Conservation (phyloP, 768 basidiomycete species). For the Termitomyces sp. region DNA sequence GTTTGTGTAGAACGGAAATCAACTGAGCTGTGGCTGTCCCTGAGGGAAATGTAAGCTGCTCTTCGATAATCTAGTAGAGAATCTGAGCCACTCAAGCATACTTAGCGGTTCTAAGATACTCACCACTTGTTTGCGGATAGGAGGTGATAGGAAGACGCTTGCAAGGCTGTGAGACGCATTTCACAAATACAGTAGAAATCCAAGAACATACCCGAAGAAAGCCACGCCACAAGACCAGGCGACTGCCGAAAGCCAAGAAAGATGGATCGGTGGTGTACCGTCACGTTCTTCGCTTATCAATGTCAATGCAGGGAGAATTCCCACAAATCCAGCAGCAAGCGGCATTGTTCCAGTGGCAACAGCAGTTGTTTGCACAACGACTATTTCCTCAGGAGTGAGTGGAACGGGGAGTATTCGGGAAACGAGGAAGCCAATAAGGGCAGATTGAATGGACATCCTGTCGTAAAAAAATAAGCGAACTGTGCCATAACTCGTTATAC, state of each 20-base stretch:
- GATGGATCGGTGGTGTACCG: constrained; percentile 66
- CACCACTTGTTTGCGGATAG: constrained; percentile 91
- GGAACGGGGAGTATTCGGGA: constrained; percentile 69
- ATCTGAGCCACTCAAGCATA: constrained; percentile 5
- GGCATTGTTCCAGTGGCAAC: constrained; percentile 93
- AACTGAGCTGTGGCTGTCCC: constrained; percentile 96
- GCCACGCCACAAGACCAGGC: constrained; percentile 90
- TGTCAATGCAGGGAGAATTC: constrained; percentile 86
- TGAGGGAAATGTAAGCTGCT: constrained; percentile 90
- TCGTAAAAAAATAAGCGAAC: neutral
- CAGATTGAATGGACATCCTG: constrained; percentile 96
- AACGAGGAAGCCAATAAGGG: constrained; percentile 85
- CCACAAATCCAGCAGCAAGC: constrained; percentile 81
- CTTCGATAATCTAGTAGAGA: constrained; percentile 73
- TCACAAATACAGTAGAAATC: neutral
- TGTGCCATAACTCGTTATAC: neutral
- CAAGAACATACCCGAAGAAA: constrained; percentile 71
- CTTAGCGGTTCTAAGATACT: neutral
- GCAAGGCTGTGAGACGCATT: neutral
- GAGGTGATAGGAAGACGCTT: constrained; percentile 94
- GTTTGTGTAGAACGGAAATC: constrained; percentile 81
- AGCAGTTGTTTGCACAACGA: constrained; percentile 92
- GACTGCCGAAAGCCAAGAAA: constrained; percentile 70
- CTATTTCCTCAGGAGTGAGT: constrained; percentile 87
- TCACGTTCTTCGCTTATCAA: constrained; percentile 72